These are phyloP conservation scores for Colletotrichum lini DNA, from an alignment of 2,329 filamentous ascomycete species.

Conservation along the genomic window DNA sequence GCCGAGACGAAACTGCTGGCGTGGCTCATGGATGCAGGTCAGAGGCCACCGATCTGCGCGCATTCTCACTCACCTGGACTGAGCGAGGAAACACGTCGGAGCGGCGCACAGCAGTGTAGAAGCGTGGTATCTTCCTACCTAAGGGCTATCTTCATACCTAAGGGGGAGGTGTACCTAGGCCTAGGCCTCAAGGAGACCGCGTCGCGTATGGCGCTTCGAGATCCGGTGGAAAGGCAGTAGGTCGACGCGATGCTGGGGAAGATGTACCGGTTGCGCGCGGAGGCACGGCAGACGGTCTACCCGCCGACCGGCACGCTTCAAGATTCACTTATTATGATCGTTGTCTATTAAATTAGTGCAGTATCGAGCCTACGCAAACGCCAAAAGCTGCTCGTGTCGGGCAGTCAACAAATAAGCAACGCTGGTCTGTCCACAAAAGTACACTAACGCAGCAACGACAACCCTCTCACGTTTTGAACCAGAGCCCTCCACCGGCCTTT, in stretches of 20 bases:
- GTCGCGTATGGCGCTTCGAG: slow-evolving; percentile 27
- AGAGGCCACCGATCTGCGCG: not conserved
- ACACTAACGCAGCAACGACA: not conserved
- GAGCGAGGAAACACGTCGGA: not conserved
- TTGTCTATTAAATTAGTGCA: too few relatives aligned
- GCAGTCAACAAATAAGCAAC: not conserved
- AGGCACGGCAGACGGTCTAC: slow-evolving; percentile 37
- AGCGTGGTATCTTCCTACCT: slow-evolving; percentile 33
- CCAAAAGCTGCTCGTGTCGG: not conserved
- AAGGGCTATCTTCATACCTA: slow-evolving; percentile 36
- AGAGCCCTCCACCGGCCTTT: slow-evolving; percentile 55
- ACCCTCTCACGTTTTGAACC: slow-evolving; percentile 54
- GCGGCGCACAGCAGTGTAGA: not conserved
- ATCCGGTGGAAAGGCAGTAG: slow-evolving; percentile 35
- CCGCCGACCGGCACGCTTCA: slow-evolving; percentile 41
- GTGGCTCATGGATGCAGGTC: not conserved
- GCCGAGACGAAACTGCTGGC: slow-evolving; percentile 41
- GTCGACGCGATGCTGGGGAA: slow-evolving; percentile 31
- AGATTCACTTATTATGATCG: too few relatives aligned
- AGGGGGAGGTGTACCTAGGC: slow-evolving; percentile 41
- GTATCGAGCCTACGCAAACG: not conserved
- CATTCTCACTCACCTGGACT: not conserved
- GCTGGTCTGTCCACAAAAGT: not conserved
- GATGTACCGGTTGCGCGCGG: slow-evolving; percentile 43
- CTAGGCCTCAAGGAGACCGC: slow-evolving; percentile 41